A percentile compares a stretch with the other conserved stretches of the same genome.
Evolutionary conservation across 495 filamentous ascomycete species (phyloP).

Genomic region (Penicillium longicatenatum): DNA sequence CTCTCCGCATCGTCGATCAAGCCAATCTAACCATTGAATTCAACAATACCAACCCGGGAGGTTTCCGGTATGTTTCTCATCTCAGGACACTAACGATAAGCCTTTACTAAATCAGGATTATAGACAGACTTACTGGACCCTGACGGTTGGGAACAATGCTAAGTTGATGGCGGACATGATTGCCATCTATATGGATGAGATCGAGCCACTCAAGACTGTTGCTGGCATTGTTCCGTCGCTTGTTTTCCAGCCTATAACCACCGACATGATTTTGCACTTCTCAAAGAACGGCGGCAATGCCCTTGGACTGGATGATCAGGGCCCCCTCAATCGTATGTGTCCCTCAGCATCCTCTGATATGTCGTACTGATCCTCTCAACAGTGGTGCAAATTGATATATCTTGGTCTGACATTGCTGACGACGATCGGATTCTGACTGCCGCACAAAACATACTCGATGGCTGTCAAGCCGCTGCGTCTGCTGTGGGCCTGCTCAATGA

Average conservation of each 20-base stretch:
- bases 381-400: slow-evolving; percentile 13
- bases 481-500: slow-evolving; percentile 7
- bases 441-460: slow-evolving; percentile 6
- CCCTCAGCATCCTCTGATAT: not conserved
- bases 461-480: slow-evolving; percentile 4
- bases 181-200: slow-evolving; percentile 51
- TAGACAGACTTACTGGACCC: slow-evolving; percentile 2
- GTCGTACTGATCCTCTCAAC: slow-evolving; percentile 25
- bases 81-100: not conserved
- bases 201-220: slow-evolving; percentile 32
- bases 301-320: slow-evolving; percentile 40
- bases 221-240: slow-evolving; percentile 39
- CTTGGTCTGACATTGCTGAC: slow-evolving; percentile 29
- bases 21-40: slow-evolving; percentile 5
- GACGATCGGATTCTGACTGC: slow-evolving; percentile 20
- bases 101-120: not conserved
- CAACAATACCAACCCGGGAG: slow-evolving; percentile 1
- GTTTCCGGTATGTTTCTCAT: slow-evolving; percentile 2
- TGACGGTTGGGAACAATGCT: slow-evolving; percentile 24
- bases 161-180: slow-evolving; percentile 44
- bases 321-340: slow-evolving; percentile 5
- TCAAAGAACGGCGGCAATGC: slow-evolving; percentile 46
- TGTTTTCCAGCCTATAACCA: slow-evolving; percentile 46
- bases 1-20: slow-evolving; percentile 5
- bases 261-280: slow-evolving; percentile 24